Conservation (phyloP, 2,329 filamentous ascomycete species). For the Eutypella sp. region DNA sequence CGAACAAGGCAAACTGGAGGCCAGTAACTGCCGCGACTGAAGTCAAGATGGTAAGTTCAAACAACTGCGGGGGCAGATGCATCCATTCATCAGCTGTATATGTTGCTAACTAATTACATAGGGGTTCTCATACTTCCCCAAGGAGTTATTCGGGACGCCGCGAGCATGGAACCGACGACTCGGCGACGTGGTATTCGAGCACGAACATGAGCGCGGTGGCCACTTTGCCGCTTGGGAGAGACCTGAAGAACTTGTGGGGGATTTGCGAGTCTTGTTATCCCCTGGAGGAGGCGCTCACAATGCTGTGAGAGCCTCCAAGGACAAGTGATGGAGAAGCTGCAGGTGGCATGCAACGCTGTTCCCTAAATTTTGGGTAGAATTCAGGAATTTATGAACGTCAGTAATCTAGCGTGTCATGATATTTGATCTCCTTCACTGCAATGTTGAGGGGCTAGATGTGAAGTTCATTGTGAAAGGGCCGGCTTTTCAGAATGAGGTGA, state of each 20-base stretch:
- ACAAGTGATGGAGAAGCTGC: too few species aligned
- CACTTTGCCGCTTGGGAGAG: constrained; percentile 59
- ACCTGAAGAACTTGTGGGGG: constrained; percentile 46
- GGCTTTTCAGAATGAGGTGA: too few species aligned
- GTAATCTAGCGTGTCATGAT: too few species aligned
- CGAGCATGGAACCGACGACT: constrained; percentile 11
- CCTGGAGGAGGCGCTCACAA: too few species aligned
- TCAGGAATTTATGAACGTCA: too few species aligned
- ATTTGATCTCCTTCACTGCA: too few species aligned
- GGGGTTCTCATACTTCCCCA: constrained; percentile 12
- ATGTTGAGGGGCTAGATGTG: too few species aligned
- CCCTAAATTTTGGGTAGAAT: too few species aligned
- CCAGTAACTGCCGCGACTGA: background rate
- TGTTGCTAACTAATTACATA: background rate
- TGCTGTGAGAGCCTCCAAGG: too few species aligned
- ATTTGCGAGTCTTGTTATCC: constrained; percentile 56
- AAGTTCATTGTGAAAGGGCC: too few species aligned
- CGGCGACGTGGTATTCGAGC: constrained; percentile 30
- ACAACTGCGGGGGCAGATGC: too few species aligned
- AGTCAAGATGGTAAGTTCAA: constrained; percentile 4
- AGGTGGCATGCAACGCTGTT: too few species aligned
- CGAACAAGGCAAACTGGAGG: constrained; percentile 3
- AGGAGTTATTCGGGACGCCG: constrained; percentile 8
- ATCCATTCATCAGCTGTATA: background rate
- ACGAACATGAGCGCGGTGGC: constrained; percentile 44